These are phyloP conservation scores for Coemansia interrupta DNA, from an alignment of 192 early-diverging fungal genomes.

Conservation along the genomic window DNA sequence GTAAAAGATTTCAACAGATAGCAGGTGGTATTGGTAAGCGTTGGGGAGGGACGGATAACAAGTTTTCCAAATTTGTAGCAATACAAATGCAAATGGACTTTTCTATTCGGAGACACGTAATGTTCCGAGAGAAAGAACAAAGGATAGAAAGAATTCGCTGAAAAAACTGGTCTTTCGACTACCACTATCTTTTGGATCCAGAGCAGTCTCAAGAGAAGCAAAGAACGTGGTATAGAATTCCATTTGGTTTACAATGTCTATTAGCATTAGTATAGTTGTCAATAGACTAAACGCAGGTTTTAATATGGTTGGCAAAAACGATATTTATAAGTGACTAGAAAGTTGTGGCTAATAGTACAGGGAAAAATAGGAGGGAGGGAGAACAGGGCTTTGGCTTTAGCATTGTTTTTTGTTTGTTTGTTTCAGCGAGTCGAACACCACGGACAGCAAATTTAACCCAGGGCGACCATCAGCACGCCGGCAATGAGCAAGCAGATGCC, in stretches of 20 bases:
- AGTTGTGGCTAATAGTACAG: constrained; percentile 10
- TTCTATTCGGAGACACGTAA: not conserved
- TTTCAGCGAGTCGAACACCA: not conserved
- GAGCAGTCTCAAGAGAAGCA: not conserved
- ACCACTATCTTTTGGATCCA: not conserved
- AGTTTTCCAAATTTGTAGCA: not conserved
- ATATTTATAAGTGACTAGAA: not conserved
- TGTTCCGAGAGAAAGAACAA: not conserved
- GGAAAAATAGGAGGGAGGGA: not conserved
- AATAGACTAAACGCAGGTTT: not conserved
- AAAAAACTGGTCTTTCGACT: not conserved
- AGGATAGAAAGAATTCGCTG: not conserved
- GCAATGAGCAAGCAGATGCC: constrained; percentile 41
- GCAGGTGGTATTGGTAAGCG: not conserved
- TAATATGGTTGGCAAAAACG: not conserved
- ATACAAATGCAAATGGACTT: not conserved
- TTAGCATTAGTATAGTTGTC: not conserved
- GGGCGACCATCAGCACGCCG: constrained; percentile 51
- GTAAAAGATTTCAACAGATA: not conserved
- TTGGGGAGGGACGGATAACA: not conserved
- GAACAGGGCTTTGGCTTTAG: not conserved
- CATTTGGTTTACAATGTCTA: not conserved
- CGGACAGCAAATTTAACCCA: constrained; percentile 13
- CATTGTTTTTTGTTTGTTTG: not conserved
- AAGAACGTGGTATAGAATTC: not conserved